Base-by-base conservation (phyloP, 208 protist genomes). In the Vickermania ingenoplastis region DNA sequence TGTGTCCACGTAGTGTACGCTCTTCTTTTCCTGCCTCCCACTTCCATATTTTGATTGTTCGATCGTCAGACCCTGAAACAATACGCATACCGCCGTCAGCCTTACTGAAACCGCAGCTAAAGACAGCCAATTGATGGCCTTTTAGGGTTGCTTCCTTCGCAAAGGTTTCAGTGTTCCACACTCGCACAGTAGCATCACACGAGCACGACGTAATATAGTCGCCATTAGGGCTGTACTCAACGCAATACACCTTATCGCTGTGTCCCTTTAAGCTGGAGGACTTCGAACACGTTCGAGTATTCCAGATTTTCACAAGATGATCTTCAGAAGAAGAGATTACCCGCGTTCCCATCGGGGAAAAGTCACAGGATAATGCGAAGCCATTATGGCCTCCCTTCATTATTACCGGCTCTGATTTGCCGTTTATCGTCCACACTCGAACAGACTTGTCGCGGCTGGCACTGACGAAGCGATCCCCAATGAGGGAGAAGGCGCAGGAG, bases 161-260 rank as follows among this genome's bases (percentile, higher is more conserved):
- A 41, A 57, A 67, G 21, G 70, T 69, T n/a, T 91, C 77, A 7
- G 78, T 74, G 59, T 89, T 88, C 88, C 88, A 95, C 51, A 95
- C 81, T 5, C 76, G 75, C 31, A 91, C 63, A 1, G 83, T 91
- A 59, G 83, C 65, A 49, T 95, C 85, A 57, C 80, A 89, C 11
- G 80, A 89, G 23, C 65, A 79, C 3, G 85, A 91, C 29, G 83
- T 85, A 41, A 98, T 96, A 41, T 70, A 78, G 57, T 97, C 92
- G 45, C 95, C 95, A 53, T 87, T 82, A 36, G 73, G 49, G 50
- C 75, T 76, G 73, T 94, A 98, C 56, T 75, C 65, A 24, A 96
- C 85, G 67, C 74, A 86, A 71, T 95, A 94, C 36, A 98, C 94
- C 26, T 79, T 94, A 69, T 96, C 90, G 51, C 94, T 95, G 67